Evolutionary conservation across 2,329 filamentous ascomycete genomes (phyloP).

Genomic region (Fusarium nodosum): DNA sequence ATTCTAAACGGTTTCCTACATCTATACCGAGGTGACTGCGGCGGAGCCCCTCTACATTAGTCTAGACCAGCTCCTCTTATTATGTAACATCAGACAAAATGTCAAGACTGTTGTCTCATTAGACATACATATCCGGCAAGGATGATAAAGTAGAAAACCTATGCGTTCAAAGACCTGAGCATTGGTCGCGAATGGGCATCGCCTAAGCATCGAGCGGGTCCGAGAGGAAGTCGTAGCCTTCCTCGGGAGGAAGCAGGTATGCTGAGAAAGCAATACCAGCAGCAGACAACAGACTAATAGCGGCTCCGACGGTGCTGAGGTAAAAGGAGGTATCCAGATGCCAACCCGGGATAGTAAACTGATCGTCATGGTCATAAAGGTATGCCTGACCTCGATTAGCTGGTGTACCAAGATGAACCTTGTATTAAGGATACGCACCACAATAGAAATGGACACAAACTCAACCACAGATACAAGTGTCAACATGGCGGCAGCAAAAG

Average conservation of each 20-base stretch:
- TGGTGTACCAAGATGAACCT: neutral
- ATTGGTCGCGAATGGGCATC: neutral
- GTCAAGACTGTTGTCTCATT: slow-evolving; percentile 5
- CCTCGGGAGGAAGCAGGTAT: slow-evolving; percentile 80
- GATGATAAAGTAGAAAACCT: slow-evolving; percentile 1
- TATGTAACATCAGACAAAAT: slow-evolving; percentile 1
- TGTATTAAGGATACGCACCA: slow-evolving; percentile 70
- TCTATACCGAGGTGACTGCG: slow-evolving; percentile 16
- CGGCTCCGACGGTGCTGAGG: slow-evolving; percentile 71
- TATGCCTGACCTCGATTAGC: slow-evolving; percentile 71
- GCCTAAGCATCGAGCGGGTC: slow-evolving; percentile 66
- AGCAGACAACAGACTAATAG: slow-evolving; percentile 66
- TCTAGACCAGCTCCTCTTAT: slow-evolving; percentile 15
- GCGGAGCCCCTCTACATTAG: slow-evolving; percentile 25
- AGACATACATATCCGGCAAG: slow-evolving; percentile 17
- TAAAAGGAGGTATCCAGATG: slow-evolving; percentile 83
- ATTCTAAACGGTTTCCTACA: slow-evolving; percentile 18
- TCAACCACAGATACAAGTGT: slow-evolving; percentile 76
- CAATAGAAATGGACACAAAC: slow-evolving; percentile 82
- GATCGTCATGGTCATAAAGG: slow-evolving; percentile 84
- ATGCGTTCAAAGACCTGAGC: slow-evolving; percentile 1
- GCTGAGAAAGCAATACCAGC: slow-evolving; percentile 75
- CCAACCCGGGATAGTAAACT: slow-evolving; percentile 86
- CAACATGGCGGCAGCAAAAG: slow-evolving; percentile 76
- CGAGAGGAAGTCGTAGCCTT: slow-evolving; percentile 81